Base-by-base conservation (phyloP, 495 filamentous ascomycete genomes). In the Aspergillus asperescens region DNA sequence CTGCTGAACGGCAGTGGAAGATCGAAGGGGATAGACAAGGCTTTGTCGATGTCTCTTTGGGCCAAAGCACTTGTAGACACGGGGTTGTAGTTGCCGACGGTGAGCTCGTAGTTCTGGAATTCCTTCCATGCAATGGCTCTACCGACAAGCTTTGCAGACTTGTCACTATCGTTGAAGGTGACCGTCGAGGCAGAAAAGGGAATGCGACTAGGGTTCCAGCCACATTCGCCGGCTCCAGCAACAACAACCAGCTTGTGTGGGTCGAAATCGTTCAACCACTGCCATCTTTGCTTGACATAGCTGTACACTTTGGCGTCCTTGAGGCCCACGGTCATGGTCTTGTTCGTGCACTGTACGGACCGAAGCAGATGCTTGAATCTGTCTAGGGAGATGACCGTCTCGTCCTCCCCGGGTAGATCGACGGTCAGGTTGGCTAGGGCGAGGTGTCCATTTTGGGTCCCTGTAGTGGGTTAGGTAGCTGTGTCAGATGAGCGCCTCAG, bases 261-360 rank as follows among this genome's bases (percentile, higher is more conserved):
- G 32, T 64, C 61, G 8, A 48, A 55, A 8, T 63, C 66, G 40
- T 75, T 74, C 15, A 70, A 59, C 72, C 72, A 75, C 49, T 64
- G 46, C 69, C 72, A 75, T 29, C 55, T 52, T 8, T 40, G 23
- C 45, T 66, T 58, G 10, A 64, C 58, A 49, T 69, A 68, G 1
- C 23, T 37, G 37, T 65, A 72, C 4, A 63, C 57, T 2, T 40
- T 40, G 20, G 65, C 55, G 43, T 68, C 53, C 8, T 61, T 52
- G 41, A 71, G 68, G 6, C 48, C 56, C 34, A 74, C 29, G 10
- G 59, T 45, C 44, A 72, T 50, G 22, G 55, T 59, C 34, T 54
- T 44, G 24, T 58, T 53, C 18, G 55, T 65, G 56, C 71, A 74
- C 7, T 65, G 18, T 13, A 69, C 54, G 3, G 64, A 62, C 15